A percentile compares a stretch with the other conserved stretches of the same genome.
phyloP scores from a whole-genome alignment of 768 basidiomycete species.

The Pholiota molesta region DNA sequence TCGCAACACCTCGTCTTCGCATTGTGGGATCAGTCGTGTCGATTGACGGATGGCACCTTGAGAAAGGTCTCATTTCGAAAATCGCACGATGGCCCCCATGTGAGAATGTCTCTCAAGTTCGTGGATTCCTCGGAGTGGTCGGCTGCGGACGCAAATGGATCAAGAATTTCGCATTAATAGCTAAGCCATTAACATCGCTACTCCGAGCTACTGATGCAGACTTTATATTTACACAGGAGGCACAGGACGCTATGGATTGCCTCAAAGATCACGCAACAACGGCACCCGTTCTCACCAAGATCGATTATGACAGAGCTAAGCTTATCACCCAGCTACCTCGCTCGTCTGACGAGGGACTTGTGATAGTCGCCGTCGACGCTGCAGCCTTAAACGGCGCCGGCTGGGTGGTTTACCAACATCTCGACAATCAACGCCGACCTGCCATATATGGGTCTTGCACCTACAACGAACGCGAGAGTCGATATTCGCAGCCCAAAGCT shows the following conservation, averaged over 20 bases:
- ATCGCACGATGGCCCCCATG: conserved; percentile 31
- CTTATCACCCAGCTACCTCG: conserved; percentile 19
- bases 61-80: conserved; percentile 19
- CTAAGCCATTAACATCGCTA: too few relatives aligned
- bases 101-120: conserved; percentile 23
- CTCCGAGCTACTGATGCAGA: too few relatives aligned
- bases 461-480: conserved; percentile 29
- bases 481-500: conserved; percentile 36
- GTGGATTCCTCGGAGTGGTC: too few relatives aligned
- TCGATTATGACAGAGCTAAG: conserved; percentile 26
- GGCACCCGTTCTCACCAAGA: conserved; percentile 26
- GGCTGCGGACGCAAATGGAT: too few relatives aligned
- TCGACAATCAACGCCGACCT: too few relatives aligned
- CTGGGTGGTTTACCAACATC: too few relatives aligned
- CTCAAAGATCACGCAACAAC: conserved; percentile 29
- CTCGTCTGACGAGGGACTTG: conserved; percentile 19
- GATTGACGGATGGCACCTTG: conserved; percentile 27
- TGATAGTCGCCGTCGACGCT: conserved; percentile 36
- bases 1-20: conserved; percentile 5
- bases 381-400: conserved; percentile 29
- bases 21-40: conserved; percentile 12
- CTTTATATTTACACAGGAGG: too few relatives aligned
- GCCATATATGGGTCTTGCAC: conserved; percentile 33
- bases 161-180: too few relatives aligned
- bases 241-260: conserved; percentile 19